Percentiles rank a stretch among this genome's conserved stretches.
phyloP scores from a whole-genome alignment of 768 basidiomycete species.

The Rhodotorula babjevae region DNA sequence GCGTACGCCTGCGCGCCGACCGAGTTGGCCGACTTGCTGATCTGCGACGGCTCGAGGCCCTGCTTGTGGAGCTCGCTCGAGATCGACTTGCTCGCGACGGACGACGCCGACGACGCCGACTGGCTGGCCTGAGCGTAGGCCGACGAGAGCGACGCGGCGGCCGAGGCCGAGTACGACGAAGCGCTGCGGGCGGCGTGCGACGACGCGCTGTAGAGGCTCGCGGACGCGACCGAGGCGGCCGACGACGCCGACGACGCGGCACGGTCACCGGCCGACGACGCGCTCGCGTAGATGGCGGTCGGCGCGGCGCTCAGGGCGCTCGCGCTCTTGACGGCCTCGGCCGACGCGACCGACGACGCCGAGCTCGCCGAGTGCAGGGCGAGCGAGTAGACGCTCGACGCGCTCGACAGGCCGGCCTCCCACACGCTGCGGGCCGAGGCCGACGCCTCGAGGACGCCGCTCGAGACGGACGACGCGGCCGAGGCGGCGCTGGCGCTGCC shows the following conservation, averaged over 20 bases:
- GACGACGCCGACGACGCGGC: constrained; percentile 44
- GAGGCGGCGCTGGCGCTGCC: constrained; percentile 8
- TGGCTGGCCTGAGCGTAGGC: constrained; percentile 39
- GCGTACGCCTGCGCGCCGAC: constrained; percentile 16
- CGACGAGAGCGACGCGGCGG: constrained; percentile 22
- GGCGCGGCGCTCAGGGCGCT: constrained; percentile 5
- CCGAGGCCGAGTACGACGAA: constrained; percentile 12
- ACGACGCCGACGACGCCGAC: constrained; percentile 40
- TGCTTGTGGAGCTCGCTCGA: constrained; percentile 8
- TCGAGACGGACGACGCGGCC: background rate
- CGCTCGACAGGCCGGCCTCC: constrained; percentile 18
- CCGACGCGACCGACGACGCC: constrained; percentile 8
- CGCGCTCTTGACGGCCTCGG: background rate
- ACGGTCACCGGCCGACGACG: constrained; percentile 45
- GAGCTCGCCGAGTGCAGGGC: constrained; percentile 13
- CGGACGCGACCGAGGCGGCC: constrained; percentile 45
- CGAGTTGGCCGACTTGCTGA: constrained; percentile 13
- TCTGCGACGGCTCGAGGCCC: constrained; percentile 22
- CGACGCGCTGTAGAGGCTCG: constrained; percentile 31
- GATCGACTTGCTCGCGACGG: constrained; percentile 42
- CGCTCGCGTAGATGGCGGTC: constrained; percentile 28
- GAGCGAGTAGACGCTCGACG: constrained; percentile 23
- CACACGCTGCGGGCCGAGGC: background rate
- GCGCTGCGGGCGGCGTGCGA: background rate
- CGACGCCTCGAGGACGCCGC: constrained; percentile 7